Evolutionary conservation across 2,329 filamentous ascomycete species (phyloP), one percentile per base, ranked within the genome.

Genomic region (Colletotrichum salicis): DNA sequence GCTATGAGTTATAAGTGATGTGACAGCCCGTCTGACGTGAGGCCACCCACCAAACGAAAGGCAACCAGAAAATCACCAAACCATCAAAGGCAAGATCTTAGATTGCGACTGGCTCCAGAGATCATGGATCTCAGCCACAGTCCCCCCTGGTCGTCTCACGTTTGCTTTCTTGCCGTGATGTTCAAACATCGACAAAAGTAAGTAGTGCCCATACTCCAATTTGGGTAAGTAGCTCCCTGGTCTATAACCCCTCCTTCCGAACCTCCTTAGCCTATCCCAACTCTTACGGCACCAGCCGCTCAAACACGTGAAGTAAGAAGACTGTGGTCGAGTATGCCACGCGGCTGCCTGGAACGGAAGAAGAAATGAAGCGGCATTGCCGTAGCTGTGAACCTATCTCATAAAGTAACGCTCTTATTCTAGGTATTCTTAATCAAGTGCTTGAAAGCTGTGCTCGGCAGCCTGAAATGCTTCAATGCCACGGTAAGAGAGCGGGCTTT

Each of bases 91-190:
- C 27, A 29, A 5, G 41, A 48, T 48, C 15, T 7, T 11, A 12
- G 19, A 22, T 57, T 52, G 29, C 31, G 63, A 57, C 24, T 57
- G 68, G 51, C 64, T 57, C 51, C 37, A 31, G 56, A 61, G 37
- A 29, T 31, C 29, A 11, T 56, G 35, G 22, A 22, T 19, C 51
- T 51, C 57, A 51, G 19, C n/a, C 56, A 33, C 19, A n/a, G 8
- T 41, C 24, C 4, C n/a, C 29, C 37, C 13, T 41, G 37, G 37
- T 19, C 51, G 24, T 27, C 45, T 61, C 33, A 31, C 45, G 31
- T 55, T 41, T 37, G 41, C 45, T 13, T 24, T 35, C 52, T 27
- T 19, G n/a, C 52, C 58, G 48, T 48, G 58, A 41, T 41, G 37
- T 48, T 41, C 37, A 51, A 51, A 35, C 22, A 22, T 12, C 22